A percentile compares a stretch with the other conserved stretches of the same genome.
These are phyloP conservation scores for Nadsonia commutata DNA, from an alignment of 1,139 yeast species.

Conservation along the genomic window DNA sequence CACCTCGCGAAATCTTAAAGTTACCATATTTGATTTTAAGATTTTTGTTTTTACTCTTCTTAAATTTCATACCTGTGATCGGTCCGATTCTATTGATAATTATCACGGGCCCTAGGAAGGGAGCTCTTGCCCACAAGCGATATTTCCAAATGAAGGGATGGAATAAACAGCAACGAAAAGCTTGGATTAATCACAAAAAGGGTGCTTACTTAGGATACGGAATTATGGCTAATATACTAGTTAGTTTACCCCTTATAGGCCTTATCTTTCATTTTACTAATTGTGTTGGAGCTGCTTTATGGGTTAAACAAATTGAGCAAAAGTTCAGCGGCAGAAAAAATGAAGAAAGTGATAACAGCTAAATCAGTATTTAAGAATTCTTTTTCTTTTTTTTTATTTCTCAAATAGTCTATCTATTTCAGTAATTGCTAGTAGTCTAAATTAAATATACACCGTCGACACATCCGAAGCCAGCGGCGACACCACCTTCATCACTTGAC, in stretches of 20 bases:
- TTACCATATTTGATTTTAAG: conserved; percentile 25
- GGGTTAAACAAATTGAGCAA: conserved; percentile 33
- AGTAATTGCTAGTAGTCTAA: too few relatives aligned
- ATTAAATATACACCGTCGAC: conserved; percentile 53
- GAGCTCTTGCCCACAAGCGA: conserved; percentile 39
- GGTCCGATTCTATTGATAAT: conserved; percentile 46
- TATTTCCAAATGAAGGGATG: conserved; percentile 49
- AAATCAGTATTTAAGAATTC: too few relatives aligned
- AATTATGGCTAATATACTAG: conserved; percentile 40
- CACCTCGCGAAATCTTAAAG: conserved; percentile 20
- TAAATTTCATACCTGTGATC: conserved; percentile 42
- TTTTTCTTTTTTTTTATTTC: too few relatives aligned
- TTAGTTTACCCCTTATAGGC: conserved; percentile 46
- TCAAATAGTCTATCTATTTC: not conserved
- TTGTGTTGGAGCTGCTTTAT: conserved; percentile 56
- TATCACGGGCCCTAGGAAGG: conserved; percentile 45
- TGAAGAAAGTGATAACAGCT: too few relatives aligned
- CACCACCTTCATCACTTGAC: conserved; percentile 90
- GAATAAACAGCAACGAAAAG: conserved; percentile 26
- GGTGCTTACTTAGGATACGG: conserved; percentile 38
- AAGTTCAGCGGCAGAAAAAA: too few relatives aligned
- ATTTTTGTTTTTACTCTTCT: conserved; percentile 21
- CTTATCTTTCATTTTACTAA: conserved; percentile 52
- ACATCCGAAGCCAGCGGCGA: conserved; percentile 97
- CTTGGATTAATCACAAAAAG: conserved; percentile 18